Evolutionary conservation across 371 early-diverging fungal species (phyloP).

Genomic region (Syncephalastrum racemosum): DNA sequence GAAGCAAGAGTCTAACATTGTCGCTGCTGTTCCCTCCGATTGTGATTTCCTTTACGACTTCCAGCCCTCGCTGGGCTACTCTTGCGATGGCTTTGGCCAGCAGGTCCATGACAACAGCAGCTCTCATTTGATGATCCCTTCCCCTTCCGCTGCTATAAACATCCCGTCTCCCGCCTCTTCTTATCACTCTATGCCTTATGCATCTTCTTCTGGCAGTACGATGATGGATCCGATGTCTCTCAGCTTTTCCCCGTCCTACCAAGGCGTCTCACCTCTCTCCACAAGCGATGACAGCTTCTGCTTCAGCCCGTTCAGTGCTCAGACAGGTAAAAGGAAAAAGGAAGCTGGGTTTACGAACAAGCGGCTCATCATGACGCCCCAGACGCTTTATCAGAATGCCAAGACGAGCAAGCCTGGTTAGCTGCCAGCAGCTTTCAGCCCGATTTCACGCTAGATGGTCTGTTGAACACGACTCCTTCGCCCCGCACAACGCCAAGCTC

Average conservation of each 20-base stretch:
- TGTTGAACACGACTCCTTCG: no score
- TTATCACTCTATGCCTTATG: neutral
- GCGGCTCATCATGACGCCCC: neutral
- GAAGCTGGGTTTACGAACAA: neutral
- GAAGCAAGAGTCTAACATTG: constrained; percentile 6
- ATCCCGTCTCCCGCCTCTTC: no score
- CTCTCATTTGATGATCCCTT: neutral
- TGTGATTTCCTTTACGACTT: constrained; percentile 4
- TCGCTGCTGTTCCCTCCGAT: constrained; percentile 1
- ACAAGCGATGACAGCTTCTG: constrained; percentile 13
- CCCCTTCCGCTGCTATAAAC: no score
- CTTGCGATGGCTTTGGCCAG: constrained; percentile 37
- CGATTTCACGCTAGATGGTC: neutral
- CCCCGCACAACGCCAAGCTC: no score
- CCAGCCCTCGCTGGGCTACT: no score
- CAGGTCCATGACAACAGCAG: constrained; percentile 15
- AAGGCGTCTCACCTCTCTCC: constrained; percentile 7
- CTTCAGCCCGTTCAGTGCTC: constrained; percentile 6
- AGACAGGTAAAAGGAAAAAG: constrained; percentile 2
- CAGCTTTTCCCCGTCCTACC: constrained; percentile 21
- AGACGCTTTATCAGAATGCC: constrained; percentile 3
- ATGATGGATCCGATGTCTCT: constrained; percentile 1
- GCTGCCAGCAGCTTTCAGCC: constrained; percentile 1
- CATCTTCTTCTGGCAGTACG: neutral
- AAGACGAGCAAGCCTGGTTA: constrained; percentile 1